Conservation (phyloP, 139 green algal genomes). For the Pycnococcus provasolii region DNA sequence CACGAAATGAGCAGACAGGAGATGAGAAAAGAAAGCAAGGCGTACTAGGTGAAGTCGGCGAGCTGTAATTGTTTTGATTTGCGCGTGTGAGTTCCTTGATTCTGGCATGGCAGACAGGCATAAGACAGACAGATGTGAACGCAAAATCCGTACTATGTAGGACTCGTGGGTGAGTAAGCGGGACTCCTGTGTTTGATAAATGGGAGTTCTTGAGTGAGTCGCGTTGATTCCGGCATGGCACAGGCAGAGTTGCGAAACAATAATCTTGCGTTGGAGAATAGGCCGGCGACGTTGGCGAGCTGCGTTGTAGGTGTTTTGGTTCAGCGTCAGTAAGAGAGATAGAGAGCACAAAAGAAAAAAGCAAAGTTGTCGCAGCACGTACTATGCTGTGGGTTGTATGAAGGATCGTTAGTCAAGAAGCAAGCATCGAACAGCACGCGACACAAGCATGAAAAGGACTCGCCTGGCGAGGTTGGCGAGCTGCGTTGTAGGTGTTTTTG, state of each 20-base stretch:
- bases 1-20: too few relatives aligned
- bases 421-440: too few relatives aligned
- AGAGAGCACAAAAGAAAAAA: not conserved
- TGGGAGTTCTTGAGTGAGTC: conserved; percentile 5
- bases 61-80: not conserved
- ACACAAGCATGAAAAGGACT: too few relatives aligned
- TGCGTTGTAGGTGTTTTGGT: conserved; percentile 30
- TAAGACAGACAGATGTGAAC: too few relatives aligned
- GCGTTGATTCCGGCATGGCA: not conserved
- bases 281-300: conserved; percentile 46
- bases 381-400: too few relatives aligned
- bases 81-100: too few relatives aligned
- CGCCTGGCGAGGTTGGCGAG: too few relatives aligned
- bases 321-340: not conserved
- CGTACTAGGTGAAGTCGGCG: conserved; percentile 40
- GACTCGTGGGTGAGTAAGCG: conserved; percentile 46
- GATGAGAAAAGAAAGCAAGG: too few relatives aligned
- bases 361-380: too few relatives aligned
- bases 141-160: conserved; percentile 35
- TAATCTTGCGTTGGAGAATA: conserved; percentile 28
- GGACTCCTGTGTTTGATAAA: conserved; percentile 39
- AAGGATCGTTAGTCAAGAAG: too few relatives aligned
- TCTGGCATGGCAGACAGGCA: too few relatives aligned
- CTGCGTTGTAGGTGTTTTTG: too few relatives aligned
- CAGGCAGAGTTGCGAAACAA: conserved; percentile 13